Evolutionary conservation across 345 rosid genomes (phyloP).

Genomic region (Capsella bursapastoris): DNA sequence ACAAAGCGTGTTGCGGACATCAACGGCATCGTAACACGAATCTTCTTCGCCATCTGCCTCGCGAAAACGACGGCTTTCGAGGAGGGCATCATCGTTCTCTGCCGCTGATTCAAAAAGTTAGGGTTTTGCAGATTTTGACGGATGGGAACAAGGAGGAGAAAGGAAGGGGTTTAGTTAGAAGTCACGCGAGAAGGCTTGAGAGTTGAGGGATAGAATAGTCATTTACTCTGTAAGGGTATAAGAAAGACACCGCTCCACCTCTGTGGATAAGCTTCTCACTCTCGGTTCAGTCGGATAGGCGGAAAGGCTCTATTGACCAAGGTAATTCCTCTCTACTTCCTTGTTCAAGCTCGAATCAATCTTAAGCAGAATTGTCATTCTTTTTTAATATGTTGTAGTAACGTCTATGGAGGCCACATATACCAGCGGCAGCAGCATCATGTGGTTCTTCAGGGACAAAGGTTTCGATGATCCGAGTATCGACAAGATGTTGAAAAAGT

Average conservation of each 20-base stretch:
- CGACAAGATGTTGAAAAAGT: slow-evolving; percentile 59
- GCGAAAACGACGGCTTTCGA: slow-evolving; percentile 37
- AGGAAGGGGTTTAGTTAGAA: not conserved
- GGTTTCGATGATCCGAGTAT: slow-evolving; percentile 67
- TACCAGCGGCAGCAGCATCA: slow-evolving; percentile 53
- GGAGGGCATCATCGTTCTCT: slow-evolving; percentile 29
- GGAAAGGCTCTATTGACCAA: not conserved
- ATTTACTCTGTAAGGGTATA: slow-evolving; percentile 8
- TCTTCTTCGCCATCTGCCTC: slow-evolving; percentile 39
- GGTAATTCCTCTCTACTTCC: slow-evolving; percentile 30
- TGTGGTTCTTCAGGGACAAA: slow-evolving; percentile 70
- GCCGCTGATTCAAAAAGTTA: slow-evolving; percentile 21
- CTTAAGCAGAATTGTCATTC: slow-evolving; percentile 9
- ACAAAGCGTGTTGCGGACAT: slow-evolving; percentile 28
- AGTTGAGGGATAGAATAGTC: slow-evolving; percentile 8
- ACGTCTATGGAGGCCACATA: slow-evolving; percentile 54
- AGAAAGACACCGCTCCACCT: not conserved
- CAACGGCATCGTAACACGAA: slow-evolving; percentile 30
- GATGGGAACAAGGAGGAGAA: not conserved
- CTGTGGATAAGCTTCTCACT: slow-evolving; percentile 28
- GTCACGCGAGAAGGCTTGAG: not conserved
- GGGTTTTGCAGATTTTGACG: slow-evolving; percentile 24
- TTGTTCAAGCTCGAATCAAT: slow-evolving; percentile 32
- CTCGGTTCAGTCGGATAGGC: slow-evolving; percentile 23
- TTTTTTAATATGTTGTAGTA: not conserved